Base-by-base conservation (phyloP, 495 filamentous ascomycete genomes). In the Penicillium alfredii region DNA sequence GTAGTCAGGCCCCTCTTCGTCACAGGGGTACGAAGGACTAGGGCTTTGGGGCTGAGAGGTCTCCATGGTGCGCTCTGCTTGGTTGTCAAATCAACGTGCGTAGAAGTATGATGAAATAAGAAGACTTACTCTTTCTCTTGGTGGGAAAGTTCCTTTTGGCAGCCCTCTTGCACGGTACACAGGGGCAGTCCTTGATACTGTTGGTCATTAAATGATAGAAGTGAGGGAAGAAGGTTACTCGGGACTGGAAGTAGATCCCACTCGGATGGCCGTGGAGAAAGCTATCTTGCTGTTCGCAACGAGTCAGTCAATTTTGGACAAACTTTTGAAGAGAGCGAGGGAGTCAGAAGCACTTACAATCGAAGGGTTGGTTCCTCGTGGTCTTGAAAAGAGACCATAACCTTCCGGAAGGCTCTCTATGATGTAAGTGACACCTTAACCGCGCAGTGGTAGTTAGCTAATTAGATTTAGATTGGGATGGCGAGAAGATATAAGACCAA, bases 181-280 rank as follows among this genome's bases (percentile, higher is more conserved):
- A 70, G 30, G 55, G 15, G 30, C 69, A 73, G 5, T 42, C 44
- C 1, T 47, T 55, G 4, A 35, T 28, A 18, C 51, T 49, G 35
- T 71, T 58, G 5, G 63, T 68, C 70, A 80, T 76, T 15, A 81
- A 47, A 56, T 66, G 64, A 30, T 55, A 58, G 52, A 81, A 81
- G 42, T 82, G 78, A 0, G 69, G 68, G 18, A 68, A 76, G 53
- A 81, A 81, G 4, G 65, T 51, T 4, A 59, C 53, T 0, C 69
- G 61, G 0, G 76, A 80, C 21, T 72, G 55, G 27, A 73, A 80
- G 22, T 53, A 63, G 18, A 56, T 45, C 4, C 69, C 68, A 20
- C 55, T 56, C 1, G 75, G 74, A 47, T 80, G 74, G 3, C 77
- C 77, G 38, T 60, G 80, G 8, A 80, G 57, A 30, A 67, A 74